A percentile compares a stretch with the other conserved stretches of the same genome.
phyloP scores from a whole-genome alignment of 1,139 yeast genomes.

The Pichia cactophila region DNA sequence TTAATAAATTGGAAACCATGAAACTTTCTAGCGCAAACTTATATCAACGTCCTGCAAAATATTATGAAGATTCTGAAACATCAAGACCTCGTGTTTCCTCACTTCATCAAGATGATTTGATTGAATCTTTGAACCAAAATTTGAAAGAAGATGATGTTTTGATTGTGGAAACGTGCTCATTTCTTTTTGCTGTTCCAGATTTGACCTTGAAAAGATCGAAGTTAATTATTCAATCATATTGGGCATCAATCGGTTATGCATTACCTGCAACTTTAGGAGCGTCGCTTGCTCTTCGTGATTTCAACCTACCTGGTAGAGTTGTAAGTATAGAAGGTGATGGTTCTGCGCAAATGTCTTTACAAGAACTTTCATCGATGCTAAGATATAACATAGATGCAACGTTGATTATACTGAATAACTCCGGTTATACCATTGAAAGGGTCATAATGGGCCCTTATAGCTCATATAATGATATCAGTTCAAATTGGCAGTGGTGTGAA shows the following conservation, averaged over 20 bases:
- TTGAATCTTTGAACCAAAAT: constrained; percentile 24
- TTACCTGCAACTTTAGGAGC: constrained; percentile 81
- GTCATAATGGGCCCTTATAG: constrained; percentile 74
- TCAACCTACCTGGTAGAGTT: constrained; percentile 45
- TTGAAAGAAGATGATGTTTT: constrained; percentile 56
- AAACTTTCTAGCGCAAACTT: constrained; percentile 25
- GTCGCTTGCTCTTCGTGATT: constrained; percentile 58
- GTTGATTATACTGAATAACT: constrained; percentile 65
- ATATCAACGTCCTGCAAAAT: constrained; percentile 5
- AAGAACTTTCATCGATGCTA: constrained; percentile 65
- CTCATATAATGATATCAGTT: constrained; percentile 70
- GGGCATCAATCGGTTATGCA: constrained; percentile 82
- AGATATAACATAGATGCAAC: constrained; percentile 56
- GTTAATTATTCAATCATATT: constrained; percentile 56
- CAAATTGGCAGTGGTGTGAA: constrained; percentile 70
- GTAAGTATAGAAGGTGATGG: constrained; percentile 82
- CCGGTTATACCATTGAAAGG: constrained; percentile 83
- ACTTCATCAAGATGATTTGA: constrained; percentile 20
- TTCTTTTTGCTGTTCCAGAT: constrained; percentile 61
- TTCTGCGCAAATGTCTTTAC: constrained; percentile 82
- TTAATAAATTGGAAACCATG: constrained; percentile 31
- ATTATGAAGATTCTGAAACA: constrained; percentile 4
- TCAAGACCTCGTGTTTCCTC: constrained; percentile 4
- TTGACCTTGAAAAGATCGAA: constrained; percentile 31
- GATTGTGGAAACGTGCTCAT: constrained; percentile 73